Conservation (phyloP, 2,329 filamentous ascomycete species). For the Raffaelea deltoideospora region DNA sequence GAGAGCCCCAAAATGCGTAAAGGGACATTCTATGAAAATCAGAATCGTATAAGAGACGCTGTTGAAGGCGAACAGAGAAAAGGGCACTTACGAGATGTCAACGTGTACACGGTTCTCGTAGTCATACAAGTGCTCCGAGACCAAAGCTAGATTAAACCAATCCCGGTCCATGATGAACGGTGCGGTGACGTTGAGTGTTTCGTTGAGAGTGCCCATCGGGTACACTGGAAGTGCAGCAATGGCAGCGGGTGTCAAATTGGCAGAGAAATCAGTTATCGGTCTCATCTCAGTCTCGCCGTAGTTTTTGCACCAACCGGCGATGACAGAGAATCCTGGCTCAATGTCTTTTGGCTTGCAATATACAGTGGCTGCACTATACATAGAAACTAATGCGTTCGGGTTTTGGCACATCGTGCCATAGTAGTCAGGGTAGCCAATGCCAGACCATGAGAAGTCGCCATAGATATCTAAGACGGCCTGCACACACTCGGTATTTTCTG, state of each 20-base stretch:
- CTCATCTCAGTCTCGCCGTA: neutral
- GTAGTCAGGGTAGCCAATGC: neutral
- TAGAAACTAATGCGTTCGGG: constrained; percentile 2
- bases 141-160: neutral
- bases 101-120: neutral
- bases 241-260: constrained; percentile 6
- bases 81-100: neutral
- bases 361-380: constrained; percentile 1
- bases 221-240: constrained; percentile 1
- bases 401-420: constrained; percentile 2
- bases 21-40: too few relatives aligned
- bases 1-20: too few relatives aligned
- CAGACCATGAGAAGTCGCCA: constrained; percentile 1
- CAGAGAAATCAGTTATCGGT: neutral
- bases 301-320: neutral
- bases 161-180: constrained; percentile 1
- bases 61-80: neutral
- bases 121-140: neutral
- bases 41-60: too few relatives aligned
- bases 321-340: neutral
- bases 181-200: constrained; percentile 2
- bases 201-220: neutral
- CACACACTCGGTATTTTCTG: constrained; percentile 2
- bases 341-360: constrained; percentile 3
- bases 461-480: constrained; percentile 1